A percentile compares a stretch with the other conserved stretches of the same genome.
Conservation (phyloP, 495 filamentous ascomycete genomes). For the Terfezia boudieri region DNA sequence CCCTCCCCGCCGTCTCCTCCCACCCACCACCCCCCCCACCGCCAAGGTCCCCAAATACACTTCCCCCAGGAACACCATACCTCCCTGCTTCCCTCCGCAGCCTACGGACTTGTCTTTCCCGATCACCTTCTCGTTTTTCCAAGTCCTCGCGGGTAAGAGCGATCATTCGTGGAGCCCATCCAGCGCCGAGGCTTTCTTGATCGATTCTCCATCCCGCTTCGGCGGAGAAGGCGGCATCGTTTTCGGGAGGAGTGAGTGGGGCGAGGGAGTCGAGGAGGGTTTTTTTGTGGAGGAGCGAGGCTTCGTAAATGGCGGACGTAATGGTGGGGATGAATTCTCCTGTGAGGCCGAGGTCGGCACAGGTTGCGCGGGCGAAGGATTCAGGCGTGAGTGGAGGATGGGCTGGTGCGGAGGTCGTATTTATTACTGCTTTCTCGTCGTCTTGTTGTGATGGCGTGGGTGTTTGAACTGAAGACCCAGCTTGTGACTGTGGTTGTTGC, state of each 20-base stretch:
- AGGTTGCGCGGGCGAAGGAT: conserved; percentile 74
- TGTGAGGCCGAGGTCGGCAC: conserved; percentile 66
- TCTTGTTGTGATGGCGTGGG: no score
- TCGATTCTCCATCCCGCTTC: conserved; percentile 93
- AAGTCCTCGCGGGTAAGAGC: conserved; percentile 85
- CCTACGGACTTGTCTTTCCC: conserved; percentile 72
- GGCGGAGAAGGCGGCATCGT: conserved; percentile 52
- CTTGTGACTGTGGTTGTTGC: no score
- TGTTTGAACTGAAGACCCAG: no score
- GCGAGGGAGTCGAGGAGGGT: conserved; percentile 63
- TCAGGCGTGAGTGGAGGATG: conserved; percentile 83
- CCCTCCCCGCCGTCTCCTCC: conserved; percentile 25
- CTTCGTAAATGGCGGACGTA: conserved; percentile 92
- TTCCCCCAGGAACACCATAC: conserved; percentile 41
- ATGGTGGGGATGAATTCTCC: conserved; percentile 91
- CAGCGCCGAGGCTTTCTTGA: conserved; percentile 63
- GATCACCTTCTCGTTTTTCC: conserved; percentile 86
- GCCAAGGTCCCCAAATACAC: conserved; percentile 31
- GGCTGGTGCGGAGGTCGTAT: not conserved
- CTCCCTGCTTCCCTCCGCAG: conserved; percentile 76
- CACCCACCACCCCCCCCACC: no score
- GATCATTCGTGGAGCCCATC: conserved; percentile 91
- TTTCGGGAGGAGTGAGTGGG: conserved; percentile 36
- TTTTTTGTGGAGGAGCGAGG: conserved; percentile 78
- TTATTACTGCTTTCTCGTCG: no score